These are phyloP conservation scores for Funneliformis mosseae DNA, from an alignment of 192 early-diverging fungal species.

Conservation along the genomic window DNA sequence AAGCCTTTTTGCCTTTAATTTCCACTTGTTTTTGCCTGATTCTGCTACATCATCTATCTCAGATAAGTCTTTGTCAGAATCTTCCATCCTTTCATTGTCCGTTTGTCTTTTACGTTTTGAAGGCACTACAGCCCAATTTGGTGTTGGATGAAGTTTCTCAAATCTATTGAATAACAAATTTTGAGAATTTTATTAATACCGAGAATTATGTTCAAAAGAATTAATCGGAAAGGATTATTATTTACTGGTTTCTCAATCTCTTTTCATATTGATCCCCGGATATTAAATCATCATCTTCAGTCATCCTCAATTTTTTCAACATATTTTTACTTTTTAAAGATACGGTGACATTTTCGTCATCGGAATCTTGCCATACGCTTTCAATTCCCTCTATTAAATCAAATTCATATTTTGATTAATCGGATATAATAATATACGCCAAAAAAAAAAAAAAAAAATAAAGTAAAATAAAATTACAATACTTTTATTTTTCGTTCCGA, in stretches of 20 bases:
- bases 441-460: not conserved
- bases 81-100: slow-evolving; percentile 29
- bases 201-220: not conserved
- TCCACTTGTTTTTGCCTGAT: slow-evolving; percentile 34
- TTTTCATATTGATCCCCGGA: slow-evolving; percentile 81
- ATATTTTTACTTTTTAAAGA: slow-evolving; percentile 67
- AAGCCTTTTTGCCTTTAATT: slow-evolving; percentile 58
- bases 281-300: slow-evolving; percentile 74
- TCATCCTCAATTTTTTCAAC: slow-evolving; percentile 76
- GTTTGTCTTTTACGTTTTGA: slow-evolving; percentile 47
- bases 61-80: slow-evolving; percentile 47
- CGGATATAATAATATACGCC: not conserved
- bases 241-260: slow-evolving; percentile 80
- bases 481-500: not conserved
- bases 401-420: not conserved
- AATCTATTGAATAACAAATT: slow-evolving; percentile 49
- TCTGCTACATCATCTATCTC: slow-evolving; percentile 47
- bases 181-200: slow-evolving; percentile 13
- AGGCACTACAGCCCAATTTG: slow-evolving; percentile 80
- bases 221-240: slow-evolving; percentile 17
- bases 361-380: slow-evolving; percentile 82
- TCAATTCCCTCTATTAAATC: not conserved
- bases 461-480: not conserved
- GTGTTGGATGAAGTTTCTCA: slow-evolving; percentile 81
- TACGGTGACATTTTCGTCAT: slow-evolving; percentile 70